phyloP scores from a whole-genome alignment of 1,284 basidiomycete genomes.

The Meira miltonrushii region DNA sequence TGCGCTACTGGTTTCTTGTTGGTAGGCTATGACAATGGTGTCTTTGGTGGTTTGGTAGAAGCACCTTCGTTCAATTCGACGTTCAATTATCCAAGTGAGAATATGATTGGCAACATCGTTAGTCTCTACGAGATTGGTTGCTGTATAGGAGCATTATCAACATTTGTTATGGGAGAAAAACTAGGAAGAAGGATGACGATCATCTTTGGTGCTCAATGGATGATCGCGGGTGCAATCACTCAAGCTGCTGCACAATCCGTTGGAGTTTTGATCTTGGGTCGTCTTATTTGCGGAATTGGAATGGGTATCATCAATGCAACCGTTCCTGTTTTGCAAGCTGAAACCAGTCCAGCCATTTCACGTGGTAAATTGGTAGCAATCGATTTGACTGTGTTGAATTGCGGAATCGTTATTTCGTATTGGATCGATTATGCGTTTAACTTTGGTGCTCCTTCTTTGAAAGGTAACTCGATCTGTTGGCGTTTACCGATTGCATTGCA shows the following conservation, averaged over 20 bases:
- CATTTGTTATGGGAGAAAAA: constrained; percentile 4
- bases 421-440: constrained; percentile 11
- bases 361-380: constrained; percentile 7
- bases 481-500: constrained; percentile 16
- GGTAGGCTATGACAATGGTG: constrained; percentile 27
- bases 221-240: background rate
- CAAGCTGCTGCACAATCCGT: background rate
- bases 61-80: constrained; percentile 20
- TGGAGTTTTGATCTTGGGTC: background rate
- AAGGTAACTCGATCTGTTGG: constrained; percentile 9
- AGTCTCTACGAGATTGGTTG: constrained; percentile 9
- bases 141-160: constrained; percentile 9
- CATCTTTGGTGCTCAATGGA: constrained; percentile 1
- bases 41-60: constrained; percentile 21
- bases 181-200: constrained; percentile 9
- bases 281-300: constrained; percentile 6
- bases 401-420: constrained; percentile 10
- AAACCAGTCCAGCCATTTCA: background rate
- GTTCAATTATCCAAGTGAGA: constrained; percentile 27
- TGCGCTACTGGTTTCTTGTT: constrained; percentile 22
- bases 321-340: constrained; percentile 8
- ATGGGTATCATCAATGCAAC: constrained; percentile 9
- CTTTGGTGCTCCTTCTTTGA: background rate
- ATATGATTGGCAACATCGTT: constrained; percentile 32
- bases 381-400: constrained; percentile 7